phyloP scores from a whole-genome alignment of 148 eudicot genomes.

The Diospyros kaki region DNA sequence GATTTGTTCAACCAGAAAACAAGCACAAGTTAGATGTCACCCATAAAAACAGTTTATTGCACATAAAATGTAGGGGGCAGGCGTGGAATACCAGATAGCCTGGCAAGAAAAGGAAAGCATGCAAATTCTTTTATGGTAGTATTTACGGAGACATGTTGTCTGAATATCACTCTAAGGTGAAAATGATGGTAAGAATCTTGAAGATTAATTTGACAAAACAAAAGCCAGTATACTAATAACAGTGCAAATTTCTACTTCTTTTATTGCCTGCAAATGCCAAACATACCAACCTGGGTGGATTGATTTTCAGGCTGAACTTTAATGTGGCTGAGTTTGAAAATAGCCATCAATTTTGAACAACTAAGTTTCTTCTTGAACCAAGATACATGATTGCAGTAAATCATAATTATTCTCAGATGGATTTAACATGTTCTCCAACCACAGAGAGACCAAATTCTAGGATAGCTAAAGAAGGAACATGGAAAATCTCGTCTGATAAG shows the following conservation, averaged over 20 bases:
- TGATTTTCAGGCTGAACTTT: slow-evolving; percentile 4
- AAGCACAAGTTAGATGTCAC: slow-evolving; percentile 12
- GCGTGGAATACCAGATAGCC: not conserved
- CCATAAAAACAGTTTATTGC: not conserved
- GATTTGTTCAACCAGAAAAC: not conserved
- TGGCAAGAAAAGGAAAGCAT: not conserved
- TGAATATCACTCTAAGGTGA: not conserved
- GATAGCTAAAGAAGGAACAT: not conserved
- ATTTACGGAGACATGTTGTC: not conserved
- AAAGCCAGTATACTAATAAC: not conserved
- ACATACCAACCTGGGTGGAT: not conserved
- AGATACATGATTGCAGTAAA: not conserved
- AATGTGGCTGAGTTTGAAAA: not conserved
- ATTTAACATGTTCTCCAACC: not conserved
- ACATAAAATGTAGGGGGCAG: not conserved
- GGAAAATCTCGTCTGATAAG: not conserved
- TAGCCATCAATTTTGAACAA: not conserved
- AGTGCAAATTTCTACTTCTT: not conserved
- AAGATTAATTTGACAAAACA: not conserved
- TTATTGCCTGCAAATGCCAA: not conserved
- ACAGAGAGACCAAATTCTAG: not conserved
- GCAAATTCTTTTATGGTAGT: not conserved
- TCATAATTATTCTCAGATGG: not conserved
- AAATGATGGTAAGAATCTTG: not conserved
- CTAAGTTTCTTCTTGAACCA: slow-evolving; percentile 1